Base-by-base conservation (phyloP, 441 rosid genomes). In the Gossypium gossypioides region DNA sequence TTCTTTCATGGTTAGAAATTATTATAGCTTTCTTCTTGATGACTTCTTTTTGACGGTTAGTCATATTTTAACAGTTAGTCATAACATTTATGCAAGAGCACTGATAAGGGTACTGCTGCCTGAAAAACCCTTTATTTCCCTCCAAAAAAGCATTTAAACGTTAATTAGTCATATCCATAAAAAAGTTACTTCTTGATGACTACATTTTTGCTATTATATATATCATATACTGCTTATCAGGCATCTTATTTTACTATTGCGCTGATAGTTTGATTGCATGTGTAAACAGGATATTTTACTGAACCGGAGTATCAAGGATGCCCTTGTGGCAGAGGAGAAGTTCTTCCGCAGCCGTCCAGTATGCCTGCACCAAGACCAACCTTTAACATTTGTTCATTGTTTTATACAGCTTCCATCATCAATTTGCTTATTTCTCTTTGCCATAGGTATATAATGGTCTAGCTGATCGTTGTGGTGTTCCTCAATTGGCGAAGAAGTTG, bases 331-430 rank as follows among this genome's bases (percentile, higher is more conserved):
- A 0, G 99, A 94, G 82, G 97, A 92, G 71, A 92, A 90, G 69
- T 94, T 94, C 88, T 94, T 94, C 76, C 97, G 87, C 21, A 87
- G 94, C 72, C 97, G 88, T 72, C 97, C 97, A 1, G 99, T 94
- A 94, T 81, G 94, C 63, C 52, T 78, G 48, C 74, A 58, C 63
- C 56, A 67, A 22, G 74, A 55, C 63, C 56, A 67, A 19, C 74
- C 50, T 57, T 58, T 48, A n/a, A 25, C n/a, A 24, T 12, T 71
- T 74, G 1, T 57, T 68, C 34, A 29, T 75, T 34, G 50, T 71
- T 58, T 63, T 37, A 51, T 69, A 46, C 24, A 44, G 64, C 57
- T 77, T 67, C 7, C 59, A 46, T 76, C 51, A 42, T 37, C n/a
- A 13, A 13, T 55, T 71, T 40, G 22, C 27, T 50, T 12, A 44